Conservation (phyloP, 2,329 filamentous ascomycete genomes). For the Drechmeria coniospora region DNA sequence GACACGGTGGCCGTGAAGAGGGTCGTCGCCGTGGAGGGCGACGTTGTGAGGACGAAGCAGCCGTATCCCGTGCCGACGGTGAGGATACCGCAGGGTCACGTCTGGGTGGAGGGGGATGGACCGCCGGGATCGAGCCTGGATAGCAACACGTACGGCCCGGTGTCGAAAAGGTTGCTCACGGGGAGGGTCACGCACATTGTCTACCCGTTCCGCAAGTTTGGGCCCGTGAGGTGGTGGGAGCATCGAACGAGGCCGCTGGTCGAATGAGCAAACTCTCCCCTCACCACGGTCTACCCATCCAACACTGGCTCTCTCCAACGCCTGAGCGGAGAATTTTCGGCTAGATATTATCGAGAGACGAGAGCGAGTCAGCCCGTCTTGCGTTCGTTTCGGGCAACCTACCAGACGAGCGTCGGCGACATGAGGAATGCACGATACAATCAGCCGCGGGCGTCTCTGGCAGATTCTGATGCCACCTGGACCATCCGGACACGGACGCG, state of each 20-base stretch:
- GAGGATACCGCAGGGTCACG: conserved; percentile 64
- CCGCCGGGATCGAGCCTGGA: conserved; percentile 55
- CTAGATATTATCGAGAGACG: too few relatives aligned
- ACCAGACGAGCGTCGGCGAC: too few relatives aligned
- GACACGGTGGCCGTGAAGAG: conserved; percentile 64
- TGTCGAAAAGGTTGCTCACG: conserved; percentile 58
- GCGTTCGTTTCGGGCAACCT: too few relatives aligned
- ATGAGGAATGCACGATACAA: too few relatives aligned
- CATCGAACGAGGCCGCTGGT: conserved; percentile 17
- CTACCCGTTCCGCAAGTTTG: conserved; percentile 48
- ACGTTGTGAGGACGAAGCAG: conserved; percentile 51
- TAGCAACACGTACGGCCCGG: conserved; percentile 81
- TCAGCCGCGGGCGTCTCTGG: too few relatives aligned
- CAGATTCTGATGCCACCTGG: too few relatives aligned
- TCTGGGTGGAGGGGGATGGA: conserved; percentile 93
- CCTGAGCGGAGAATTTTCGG: too few relatives aligned
- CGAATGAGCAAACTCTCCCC: too few relatives aligned
- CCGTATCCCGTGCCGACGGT: conserved; percentile 42
- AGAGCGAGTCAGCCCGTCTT: too few relatives aligned
- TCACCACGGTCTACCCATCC: too few relatives aligned
- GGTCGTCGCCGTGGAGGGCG: conserved; percentile 66
- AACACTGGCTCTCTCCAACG: too few relatives aligned
- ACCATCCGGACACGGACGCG: too few relatives aligned
- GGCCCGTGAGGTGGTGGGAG: conserved; percentile 42
- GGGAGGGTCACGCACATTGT: conserved; percentile 61